Conservation (phyloP, 2,329 filamentous ascomycete species). For the Elsinoe necatrix region DNA sequence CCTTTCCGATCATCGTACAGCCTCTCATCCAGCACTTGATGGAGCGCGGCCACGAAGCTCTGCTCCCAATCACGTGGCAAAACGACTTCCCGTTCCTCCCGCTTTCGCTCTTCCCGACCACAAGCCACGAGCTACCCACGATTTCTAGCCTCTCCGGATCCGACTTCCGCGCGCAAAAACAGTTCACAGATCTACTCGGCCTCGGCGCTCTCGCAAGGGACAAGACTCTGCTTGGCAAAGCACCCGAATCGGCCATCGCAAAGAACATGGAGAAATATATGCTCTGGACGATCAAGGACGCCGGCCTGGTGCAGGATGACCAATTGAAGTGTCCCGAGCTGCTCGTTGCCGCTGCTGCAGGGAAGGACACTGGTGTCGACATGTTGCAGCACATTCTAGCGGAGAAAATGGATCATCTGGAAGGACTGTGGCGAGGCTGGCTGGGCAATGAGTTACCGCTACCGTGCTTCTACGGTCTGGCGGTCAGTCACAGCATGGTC, state of each 20-base stretch:
- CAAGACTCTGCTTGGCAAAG: neutral
- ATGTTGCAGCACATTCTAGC: neutral
- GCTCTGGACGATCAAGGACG: slow-evolving; percentile 4
- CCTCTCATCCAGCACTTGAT: slow-evolving; percentile 2
- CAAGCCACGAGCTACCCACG: neutral
- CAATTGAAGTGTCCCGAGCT: neutral
- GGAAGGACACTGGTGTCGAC: neutral
- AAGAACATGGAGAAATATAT: neutral
- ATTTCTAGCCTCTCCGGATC: neutral
- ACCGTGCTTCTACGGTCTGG: slow-evolving; percentile 4
- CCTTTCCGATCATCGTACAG: neutral
- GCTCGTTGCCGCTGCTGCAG: neutral
- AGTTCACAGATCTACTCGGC: neutral
- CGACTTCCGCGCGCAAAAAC: slow-evolving; percentile 10
- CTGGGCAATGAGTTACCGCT: neutral
- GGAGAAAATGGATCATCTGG: neutral
- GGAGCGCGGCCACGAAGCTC: slow-evolving; percentile 3
- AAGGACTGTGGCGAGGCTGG: neutral
- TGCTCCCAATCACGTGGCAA: neutral
- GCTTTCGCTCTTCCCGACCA: neutral
- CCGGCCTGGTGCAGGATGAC: neutral
- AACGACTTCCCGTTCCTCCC: slow-evolving; percentile 13
- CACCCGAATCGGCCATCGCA: neutral
- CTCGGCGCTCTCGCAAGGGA: slow-evolving; percentile 4
- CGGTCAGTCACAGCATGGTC: slow-evolving; percentile 1